Percentiles rank a stretch among this genome's conserved stretches.
phyloP scores from a whole-genome alignment of 768 basidiomycete species.

The Tulasnella sp. region DNA sequence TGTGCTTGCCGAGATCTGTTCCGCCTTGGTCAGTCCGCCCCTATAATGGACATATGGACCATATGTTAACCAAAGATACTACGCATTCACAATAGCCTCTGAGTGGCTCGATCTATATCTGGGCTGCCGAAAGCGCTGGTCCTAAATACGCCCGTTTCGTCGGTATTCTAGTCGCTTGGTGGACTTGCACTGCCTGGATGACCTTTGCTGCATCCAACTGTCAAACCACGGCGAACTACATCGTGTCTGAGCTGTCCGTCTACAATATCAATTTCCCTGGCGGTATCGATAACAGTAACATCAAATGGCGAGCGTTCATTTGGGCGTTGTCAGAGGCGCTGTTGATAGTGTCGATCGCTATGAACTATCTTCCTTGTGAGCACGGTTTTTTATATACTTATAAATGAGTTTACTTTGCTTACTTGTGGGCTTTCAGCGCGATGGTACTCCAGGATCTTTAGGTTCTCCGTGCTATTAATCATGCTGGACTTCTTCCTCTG shows the following conservation, averaged over 20 bases:
- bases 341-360: constrained; percentile 56
- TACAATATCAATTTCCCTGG: constrained; percentile 79
- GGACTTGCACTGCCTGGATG: constrained; percentile 94
- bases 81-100: constrained; percentile 33
- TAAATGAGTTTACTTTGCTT: not conserved
- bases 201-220: constrained; percentile 84
- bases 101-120: constrained; percentile 88
- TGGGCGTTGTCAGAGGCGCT: constrained; percentile 74
- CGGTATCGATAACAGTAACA: constrained; percentile 51
- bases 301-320: constrained; percentile 78
- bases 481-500: constrained; percentile 82
- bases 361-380: constrained; percentile 77
- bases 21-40: constrained; percentile 40
- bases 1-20: constrained; percentile 83
- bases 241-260: constrained; percentile 72
- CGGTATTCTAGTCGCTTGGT: constrained; percentile 87
- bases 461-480: constrained; percentile 58
- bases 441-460: constrained; percentile 64
- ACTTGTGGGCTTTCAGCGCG: constrained; percentile 20
- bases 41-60: not conserved
- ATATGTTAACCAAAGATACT: not conserved
- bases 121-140: constrained; percentile 89
- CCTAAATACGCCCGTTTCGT: constrained; percentile 77
- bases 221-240: constrained; percentile 84
- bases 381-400: constrained; percentile 18